Percentiles rank a stretch among this genome's conserved stretches.
These are phyloP conservation scores for Funneliformis caledonium DNA, from an alignment of 371 early-diverging fungal genomes.

Conservation along the genomic window DNA sequence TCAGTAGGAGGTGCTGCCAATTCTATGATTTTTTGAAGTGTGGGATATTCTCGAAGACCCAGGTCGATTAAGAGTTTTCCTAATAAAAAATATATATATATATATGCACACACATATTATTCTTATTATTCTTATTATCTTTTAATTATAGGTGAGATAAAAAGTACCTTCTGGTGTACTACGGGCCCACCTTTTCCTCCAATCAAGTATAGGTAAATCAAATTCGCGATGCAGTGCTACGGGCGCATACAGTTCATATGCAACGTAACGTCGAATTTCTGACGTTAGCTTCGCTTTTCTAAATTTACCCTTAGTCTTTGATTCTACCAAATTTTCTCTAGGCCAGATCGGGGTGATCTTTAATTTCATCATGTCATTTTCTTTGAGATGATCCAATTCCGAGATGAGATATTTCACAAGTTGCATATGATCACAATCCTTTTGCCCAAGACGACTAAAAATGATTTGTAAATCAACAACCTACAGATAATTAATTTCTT, in stretches of 20 bases:
- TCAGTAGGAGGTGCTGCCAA: slow-evolving; percentile 57
- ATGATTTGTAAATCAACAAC: slow-evolving; percentile 86
- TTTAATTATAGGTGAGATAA: no score
- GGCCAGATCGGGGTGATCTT: slow-evolving; percentile 73
- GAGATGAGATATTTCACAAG: slow-evolving; percentile 81
- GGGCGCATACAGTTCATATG: slow-evolving; percentile 74
- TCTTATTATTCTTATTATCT: no score
- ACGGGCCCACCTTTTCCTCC: slow-evolving; percentile 48
- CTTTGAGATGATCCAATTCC: slow-evolving; percentile 65
- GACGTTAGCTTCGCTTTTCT: neutral
- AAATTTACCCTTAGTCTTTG: slow-evolving; percentile 14
- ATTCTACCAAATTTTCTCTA: slow-evolving; percentile 48
- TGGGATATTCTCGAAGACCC: slow-evolving; percentile 65
- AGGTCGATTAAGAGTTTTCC: slow-evolving; percentile 67
- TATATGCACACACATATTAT: no score
- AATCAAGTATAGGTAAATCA: slow-evolving; percentile 71
- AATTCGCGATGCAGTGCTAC: slow-evolving; percentile 60
- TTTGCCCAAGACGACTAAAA: slow-evolving; percentile 72
- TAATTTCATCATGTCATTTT: slow-evolving; percentile 64
- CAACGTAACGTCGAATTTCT: slow-evolving; percentile 59
- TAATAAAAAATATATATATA: slow-evolving; percentile 17
- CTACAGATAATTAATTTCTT: neutral
- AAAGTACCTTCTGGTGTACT: slow-evolving; percentile 23
- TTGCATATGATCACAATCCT: slow-evolving; percentile 83
- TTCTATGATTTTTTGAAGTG: slow-evolving; percentile 56